A percentile compares a stretch with the other conserved stretches of the same genome.
Conservation (phyloP, 331 rosid species). For the Rhamnella rubrinervis region DNA sequence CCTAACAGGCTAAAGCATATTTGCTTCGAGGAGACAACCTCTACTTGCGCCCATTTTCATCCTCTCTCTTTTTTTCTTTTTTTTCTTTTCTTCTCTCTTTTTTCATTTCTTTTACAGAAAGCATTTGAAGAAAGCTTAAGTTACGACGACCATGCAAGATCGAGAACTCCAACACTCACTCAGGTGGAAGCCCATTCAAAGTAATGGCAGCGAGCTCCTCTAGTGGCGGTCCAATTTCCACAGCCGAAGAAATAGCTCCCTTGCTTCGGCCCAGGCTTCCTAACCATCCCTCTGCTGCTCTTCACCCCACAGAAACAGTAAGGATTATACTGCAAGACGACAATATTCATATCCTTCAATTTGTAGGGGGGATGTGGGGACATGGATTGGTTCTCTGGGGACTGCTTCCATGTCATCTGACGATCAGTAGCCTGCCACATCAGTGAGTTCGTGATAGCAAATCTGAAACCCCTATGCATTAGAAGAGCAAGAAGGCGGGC, state of each 20-base stretch:
- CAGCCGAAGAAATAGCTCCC: constrained; percentile 79
- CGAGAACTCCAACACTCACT: constrained; percentile 10
- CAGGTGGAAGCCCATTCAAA: constrained; percentile 81
- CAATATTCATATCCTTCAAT: constrained; percentile 38
- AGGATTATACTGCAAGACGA: constrained; percentile 37
- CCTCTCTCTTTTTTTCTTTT: neutral
- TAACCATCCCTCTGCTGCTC: constrained; percentile 45
- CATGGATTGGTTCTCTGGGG: constrained; percentile 33
- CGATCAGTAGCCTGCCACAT: constrained; percentile 50
- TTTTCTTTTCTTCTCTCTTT: neutral
- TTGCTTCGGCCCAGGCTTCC: constrained; percentile 64
- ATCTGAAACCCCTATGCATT: constrained; percentile 51
- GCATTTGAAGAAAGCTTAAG: neutral
- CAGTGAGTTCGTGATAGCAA: constrained; percentile 50
- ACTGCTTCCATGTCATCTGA: constrained; percentile 44
- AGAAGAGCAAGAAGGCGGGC: constrained; percentile 61
- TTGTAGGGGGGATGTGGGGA: constrained; percentile 39
- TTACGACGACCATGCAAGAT: neutral
- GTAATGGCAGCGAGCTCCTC: constrained; percentile 88
- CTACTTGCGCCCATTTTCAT: neutral
- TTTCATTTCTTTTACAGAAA: neutral
- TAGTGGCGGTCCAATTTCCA: constrained; percentile 75
- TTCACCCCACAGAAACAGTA: constrained; percentile 60
- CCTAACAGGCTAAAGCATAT: neutral
- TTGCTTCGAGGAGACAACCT: neutral